Base-by-base conservation (phyloP, 2,329 filamentous ascomycete genomes). In the Fonsecaea erecta region DNA sequence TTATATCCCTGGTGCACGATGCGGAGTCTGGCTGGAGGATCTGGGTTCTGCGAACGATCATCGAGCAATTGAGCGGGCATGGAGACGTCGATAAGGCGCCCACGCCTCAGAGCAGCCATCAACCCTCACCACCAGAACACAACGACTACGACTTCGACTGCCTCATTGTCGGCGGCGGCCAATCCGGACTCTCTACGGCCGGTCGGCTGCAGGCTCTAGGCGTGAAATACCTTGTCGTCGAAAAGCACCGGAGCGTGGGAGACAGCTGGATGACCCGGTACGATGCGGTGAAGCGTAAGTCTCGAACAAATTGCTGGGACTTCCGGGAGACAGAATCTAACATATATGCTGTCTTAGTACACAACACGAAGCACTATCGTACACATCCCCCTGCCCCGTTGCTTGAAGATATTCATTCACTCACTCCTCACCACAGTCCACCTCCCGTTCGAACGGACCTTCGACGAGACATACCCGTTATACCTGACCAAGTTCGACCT, bases 211-310 rank as follows among this genome's bases (percentile, higher is more conserved):
- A 81, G 66, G 79, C 80, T 55, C 71, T 83, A 8, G 76, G 77
- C 2, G 66, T 82, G 3, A 74, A 75, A 1, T 76, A 79, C 30
- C 70, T 83, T 6, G 74, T 82, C 16, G 73, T 83, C 53, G 81
- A 83, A 51, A 74, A 75, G 26, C 79, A 79, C 40, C 71, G 72
- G 28, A 70, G 75, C 0, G 74, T 83, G 6, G 81, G 81, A 1
- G 79, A 82, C 60, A 80, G 78, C 53, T 83, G 81, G 81, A 72
- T 73, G 1, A 75, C 77, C 51, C 74, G 81, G 54, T 83, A 84
- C 65, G 77, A 80, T 35, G 79, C 79, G n/a, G 73, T 79, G 6
- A 78, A 78, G 14, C 74, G 57, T 52, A 52, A 61, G 57, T 60
- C 26, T 43, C 26, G 32, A 12, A 34, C 7, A 9, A 16, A 37